phyloP scores from a whole-genome alignment of 306 rosid genomes.

The Sicyos baderoa region DNA sequence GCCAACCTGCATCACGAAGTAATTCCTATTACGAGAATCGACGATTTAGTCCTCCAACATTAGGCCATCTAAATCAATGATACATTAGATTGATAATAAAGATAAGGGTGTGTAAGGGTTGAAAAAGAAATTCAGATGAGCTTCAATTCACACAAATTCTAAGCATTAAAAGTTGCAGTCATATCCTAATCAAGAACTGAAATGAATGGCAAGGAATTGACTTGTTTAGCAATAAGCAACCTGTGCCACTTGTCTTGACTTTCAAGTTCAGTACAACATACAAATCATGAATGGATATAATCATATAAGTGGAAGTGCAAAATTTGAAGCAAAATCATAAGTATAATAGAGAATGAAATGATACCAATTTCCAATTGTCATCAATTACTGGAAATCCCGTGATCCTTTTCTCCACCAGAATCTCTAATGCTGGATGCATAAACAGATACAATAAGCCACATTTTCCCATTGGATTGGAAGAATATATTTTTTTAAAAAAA shows the following conservation, averaged over 20 bases:
- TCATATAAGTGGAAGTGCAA: too few species aligned
- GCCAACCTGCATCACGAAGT: slow-evolving; percentile 63
- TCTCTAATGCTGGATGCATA: slow-evolving; percentile 68
- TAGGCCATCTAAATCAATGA: not conserved
- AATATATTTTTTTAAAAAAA: not conserved
- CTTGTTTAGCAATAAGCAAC: not conserved
- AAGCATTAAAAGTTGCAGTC: not conserved
- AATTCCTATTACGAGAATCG: slow-evolving; percentile 2
- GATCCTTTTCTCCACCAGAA: slow-evolving; percentile 80
- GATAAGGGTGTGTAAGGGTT: not conserved
- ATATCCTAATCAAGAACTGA: not conserved
- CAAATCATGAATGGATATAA: too few species aligned
- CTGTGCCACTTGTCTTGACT: not conserved
- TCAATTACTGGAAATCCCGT: slow-evolving; percentile 95
- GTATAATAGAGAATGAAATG: slow-evolving; percentile 17
- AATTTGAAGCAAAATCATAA: not conserved
- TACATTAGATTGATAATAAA: not conserved
- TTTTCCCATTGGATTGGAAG: not conserved
- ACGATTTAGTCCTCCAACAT: not conserved
- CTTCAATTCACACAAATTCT: slow-evolving; percentile 3
- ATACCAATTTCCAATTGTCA: slow-evolving; percentile 83
- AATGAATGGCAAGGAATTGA: not conserved
- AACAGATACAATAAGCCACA: slow-evolving; percentile 25
- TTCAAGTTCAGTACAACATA: not conserved
- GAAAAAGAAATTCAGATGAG: not conserved